Evolutionary conservation across 2,329 filamentous ascomycete genomes (phyloP), one percentile per base, ranked within the genome.

Genomic region (Akanthomyces lecanii): DNA sequence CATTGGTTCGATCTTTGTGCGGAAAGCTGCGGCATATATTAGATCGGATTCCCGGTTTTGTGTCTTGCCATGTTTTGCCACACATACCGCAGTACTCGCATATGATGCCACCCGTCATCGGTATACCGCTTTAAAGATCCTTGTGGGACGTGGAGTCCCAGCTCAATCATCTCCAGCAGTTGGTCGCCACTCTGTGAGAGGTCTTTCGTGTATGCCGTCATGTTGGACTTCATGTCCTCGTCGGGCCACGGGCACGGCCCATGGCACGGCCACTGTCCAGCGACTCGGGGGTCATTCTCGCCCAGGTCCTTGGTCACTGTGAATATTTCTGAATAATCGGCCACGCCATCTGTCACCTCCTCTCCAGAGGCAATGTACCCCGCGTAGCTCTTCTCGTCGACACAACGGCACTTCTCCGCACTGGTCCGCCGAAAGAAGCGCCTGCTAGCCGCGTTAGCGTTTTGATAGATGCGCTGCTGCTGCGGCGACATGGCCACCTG

Each of bases 261-360:
- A 64, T 82, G 80, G 65, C 78, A 82, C 0, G 80, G 81, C 79
- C 81, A 82, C 33, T 73, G 72, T 4, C 69, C 69, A 23, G 67
- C 67, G 4, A 81, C 79, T 1, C 79, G 72, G 1, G 69, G 65
- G 54, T 82, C 78, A 5, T 71, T 64, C 2, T 69, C 64, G 4
- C 69, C 67, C 7, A 82, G 69, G 55, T 82, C 79, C 63, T 82
- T 82, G 14, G 77, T 82, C 21, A 82, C 77, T 1, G 81, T 83
- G 64, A 82, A 82, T 38, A 82, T 81, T 68, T 82, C 80, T 0
- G 77, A 80, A 66, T 82, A 82, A 67, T 83, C 80, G 18, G 78
- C 78, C 30, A 82, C 74, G 42, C 79, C 79, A 61, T 79, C 74
- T 3, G 78, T 80, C 3, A 81, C 73, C 68, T 80, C 78, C 66